Base-by-base conservation (phyloP, 495 filamentous ascomycete species). In the Trichoderma parareesei region DNA sequence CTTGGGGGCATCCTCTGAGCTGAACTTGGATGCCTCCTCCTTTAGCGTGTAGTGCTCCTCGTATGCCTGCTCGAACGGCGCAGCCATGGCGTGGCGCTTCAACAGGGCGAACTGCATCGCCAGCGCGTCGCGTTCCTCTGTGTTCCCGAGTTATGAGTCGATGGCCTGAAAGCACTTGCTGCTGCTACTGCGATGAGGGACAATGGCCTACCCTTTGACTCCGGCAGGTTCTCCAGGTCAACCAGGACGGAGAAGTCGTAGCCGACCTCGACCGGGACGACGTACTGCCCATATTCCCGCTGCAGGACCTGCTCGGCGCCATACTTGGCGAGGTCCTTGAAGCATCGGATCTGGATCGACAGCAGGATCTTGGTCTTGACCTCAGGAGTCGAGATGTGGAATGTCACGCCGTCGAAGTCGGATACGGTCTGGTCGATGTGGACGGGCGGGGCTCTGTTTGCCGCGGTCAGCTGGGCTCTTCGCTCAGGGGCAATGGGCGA, bases 11-110 rank as follows among this genome's bases (percentile, higher is more conserved):
- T 91, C 88, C 76, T 98, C 94, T 2, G 89, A 87, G 11, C 88
- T 96, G 70, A 91, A 96, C 71, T 88, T 88, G n/a, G 91, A 89
- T 7, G 94, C 91, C 69, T 92, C 90, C 70, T 94, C 90, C 65
- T 88, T 84, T 57, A 97, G 82, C 67, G 88, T 83, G 67, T 90
- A 87, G 77, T 95, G 91, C 73, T 96, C 92, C 69, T 96, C 86
- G 75, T 98, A 98, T 11, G 94, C 94, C 71, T 90, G 87, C 79
- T 98, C 94, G 74, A 98, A 98, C 2, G 94, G 94, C 40, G 94
- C 92, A 53, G 94, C 94, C 94, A 98, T 98, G 64, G 89, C 92
- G 75, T 98, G 97, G 65, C 94, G 91, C 81, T 97, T 98, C 67
- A 98, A 75, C 62, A 98, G 79, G 37, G 92, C 89, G 62, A 98